Evolutionary conservation across 208 protist genomes (phyloP).

Genomic region (Trypanosoma lewisi): DNA sequence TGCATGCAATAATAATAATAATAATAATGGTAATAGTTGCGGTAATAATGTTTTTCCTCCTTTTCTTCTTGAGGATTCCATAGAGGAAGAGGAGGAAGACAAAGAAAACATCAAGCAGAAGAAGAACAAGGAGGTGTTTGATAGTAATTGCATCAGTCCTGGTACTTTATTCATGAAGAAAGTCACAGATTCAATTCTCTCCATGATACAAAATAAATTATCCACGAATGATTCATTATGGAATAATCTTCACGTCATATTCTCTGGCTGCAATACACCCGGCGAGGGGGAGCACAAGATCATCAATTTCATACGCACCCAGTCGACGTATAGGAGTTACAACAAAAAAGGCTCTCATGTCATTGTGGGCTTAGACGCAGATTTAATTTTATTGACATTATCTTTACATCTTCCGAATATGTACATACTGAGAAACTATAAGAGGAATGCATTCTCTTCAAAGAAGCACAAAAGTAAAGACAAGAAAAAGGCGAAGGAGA

Average conservation of each 20-base stretch:
- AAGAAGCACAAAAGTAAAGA: not conserved
- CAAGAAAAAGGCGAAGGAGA: not conserved
- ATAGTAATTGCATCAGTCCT: conserved; percentile 98
- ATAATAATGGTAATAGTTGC: too few species aligned
- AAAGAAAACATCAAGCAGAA: not conserved
- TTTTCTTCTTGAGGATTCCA: not conserved
- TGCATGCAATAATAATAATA: too few species aligned
- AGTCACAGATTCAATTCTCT: conserved; percentile 62
- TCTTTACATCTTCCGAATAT: conserved; percentile 94
- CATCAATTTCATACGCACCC: conserved; percentile 85
- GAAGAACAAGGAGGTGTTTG: conserved; percentile 55
- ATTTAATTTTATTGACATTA: conserved; percentile 98
- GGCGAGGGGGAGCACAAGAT: conserved; percentile 97
- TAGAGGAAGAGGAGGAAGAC: not conserved
- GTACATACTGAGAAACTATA: conserved; percentile 86
- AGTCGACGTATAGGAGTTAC: conserved; percentile 71
- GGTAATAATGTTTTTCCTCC: too few species aligned
- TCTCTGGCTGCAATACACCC: conserved; percentile 93
- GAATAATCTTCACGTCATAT: conserved; percentile 82
- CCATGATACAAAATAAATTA: conserved; percentile 85
- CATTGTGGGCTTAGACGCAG: conserved; percentile 98
- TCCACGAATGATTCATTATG: conserved; percentile 58
- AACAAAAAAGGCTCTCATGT: conserved; percentile 92
- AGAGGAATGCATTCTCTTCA: conserved; percentile 9
- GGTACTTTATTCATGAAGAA: conserved; percentile 98